Evolutionary conservation across 2,329 filamentous ascomycete genomes (phyloP), one percentile per base, ranked within the genome.

Genomic region (Aspergillus thermomutatus): DNA sequence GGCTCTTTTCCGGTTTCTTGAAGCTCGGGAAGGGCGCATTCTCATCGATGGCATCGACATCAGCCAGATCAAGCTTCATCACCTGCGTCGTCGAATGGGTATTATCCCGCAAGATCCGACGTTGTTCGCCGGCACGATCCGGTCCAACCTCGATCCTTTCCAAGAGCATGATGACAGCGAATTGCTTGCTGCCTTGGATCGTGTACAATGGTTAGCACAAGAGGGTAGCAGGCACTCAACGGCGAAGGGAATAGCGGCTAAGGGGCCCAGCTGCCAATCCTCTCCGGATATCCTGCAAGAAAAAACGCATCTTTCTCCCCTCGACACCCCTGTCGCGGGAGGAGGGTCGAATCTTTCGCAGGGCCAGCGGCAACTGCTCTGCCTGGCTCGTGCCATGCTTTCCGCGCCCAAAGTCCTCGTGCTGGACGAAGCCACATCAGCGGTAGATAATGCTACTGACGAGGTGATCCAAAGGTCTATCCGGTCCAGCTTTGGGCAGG

Each of bases 81-180:
- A 88, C 54, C 77, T 92, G 14, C 83, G 90, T 37, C 87, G 84
- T n/a, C 81, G 88, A 0, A 74, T 93, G 2, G 87, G 88, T 50
- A 92, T 92, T 64, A 92, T 93, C 54, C 89, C 90, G 4, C 87
- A 91, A 74, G 89, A 93, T 62, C 90, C 90, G 0, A 88, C 92
- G 2, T 80, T 93, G 14, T 92, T 93, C 74, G 89, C 87, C 1
- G 90, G 90, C 37, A 91, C 89, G 0, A 77, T 93, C 28, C 82
- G 89, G 49, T 86, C 81, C 49, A 93, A 92, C 66, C 80, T 93
- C 8, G 90, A 93, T 68, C 87, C 89, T 0, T 92, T 91, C 63
- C 79, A 87, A 56, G 79, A 88, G 57, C 83, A 90, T 66, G 82
- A 79, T 1, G 89, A 92, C 62, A 78, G 76, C 1, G 85, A 88